Conservation (phyloP, 169 alveolate species). For the Eimeria mitis region DNA sequence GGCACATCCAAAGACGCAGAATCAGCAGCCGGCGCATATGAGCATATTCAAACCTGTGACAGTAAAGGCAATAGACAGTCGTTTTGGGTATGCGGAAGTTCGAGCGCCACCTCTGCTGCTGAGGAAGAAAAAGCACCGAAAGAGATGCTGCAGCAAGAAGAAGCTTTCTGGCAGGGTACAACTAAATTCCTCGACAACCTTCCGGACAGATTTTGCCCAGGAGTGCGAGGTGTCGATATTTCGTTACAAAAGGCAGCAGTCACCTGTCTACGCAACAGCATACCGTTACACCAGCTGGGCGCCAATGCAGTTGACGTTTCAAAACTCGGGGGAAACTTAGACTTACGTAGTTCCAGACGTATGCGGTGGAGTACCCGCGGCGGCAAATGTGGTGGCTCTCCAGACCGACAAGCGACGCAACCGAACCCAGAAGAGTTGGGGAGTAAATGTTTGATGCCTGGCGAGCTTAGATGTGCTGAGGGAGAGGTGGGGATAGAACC, state of each 20-base stretch:
- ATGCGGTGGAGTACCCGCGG: background rate
- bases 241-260: conserved; percentile 20
- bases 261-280: conserved; percentile 34
- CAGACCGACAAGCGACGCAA: background rate
- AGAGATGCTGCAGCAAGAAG: background rate
- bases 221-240: conserved; percentile 41
- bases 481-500: background rate
- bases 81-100: conserved; percentile 1
- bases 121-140: background rate
- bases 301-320: conserved; percentile 8
- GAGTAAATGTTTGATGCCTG: background rate
- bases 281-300: conserved; percentile 4
- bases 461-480: background rate
- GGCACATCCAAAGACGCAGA: conserved; percentile 8
- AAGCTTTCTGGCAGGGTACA: background rate
- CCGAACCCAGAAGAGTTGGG: background rate
- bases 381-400: background rate
- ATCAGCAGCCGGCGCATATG: background rate
- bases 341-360: background rate
- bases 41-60: background rate
- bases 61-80: background rate
- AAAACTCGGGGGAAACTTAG: background rate
- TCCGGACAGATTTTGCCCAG: conserved; percentile 55
- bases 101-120: background rate
- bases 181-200: background rate